Percentiles rank a stretch among this genome's conserved stretches.
These are phyloP conservation scores for Coemansia umbellata DNA, from an alignment of 192 early-diverging fungal species.

Conservation along the genomic window DNA sequence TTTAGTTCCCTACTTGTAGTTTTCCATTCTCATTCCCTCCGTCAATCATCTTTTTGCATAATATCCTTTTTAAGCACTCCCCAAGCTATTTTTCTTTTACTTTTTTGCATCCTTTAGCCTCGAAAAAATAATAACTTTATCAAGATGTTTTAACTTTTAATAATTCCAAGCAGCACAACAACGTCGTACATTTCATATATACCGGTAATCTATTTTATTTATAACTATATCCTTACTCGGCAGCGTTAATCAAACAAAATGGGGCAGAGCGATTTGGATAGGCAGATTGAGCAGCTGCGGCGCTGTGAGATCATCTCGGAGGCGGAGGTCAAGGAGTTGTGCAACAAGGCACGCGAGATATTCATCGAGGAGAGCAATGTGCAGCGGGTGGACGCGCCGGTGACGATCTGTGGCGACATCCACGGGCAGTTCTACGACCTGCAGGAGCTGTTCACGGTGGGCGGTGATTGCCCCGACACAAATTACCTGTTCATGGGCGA, in stretches of 20 bases:
- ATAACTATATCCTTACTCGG: neutral
- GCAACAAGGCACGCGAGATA: conserved; percentile 92
- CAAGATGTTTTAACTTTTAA: too few species aligned
- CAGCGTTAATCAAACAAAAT: conserved; percentile 10
- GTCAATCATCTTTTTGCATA: too few species aligned
- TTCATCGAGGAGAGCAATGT: conserved; percentile 96
- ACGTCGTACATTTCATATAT: neutral
- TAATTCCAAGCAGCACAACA: too few species aligned
- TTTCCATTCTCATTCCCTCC: too few species aligned
- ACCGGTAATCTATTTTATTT: too few species aligned
- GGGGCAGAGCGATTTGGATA: conserved; percentile 53
- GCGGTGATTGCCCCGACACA: conserved; percentile 93
- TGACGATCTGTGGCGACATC: conserved; percentile 94
- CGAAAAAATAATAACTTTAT: too few species aligned
- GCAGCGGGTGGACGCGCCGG: conserved; percentile 91
- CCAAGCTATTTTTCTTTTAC: too few species aligned
- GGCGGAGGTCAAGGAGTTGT: conserved; percentile 88
- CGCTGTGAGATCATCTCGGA: conserved; percentile 92
- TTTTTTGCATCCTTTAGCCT: too few species aligned
- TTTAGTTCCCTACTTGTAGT: too few species aligned
- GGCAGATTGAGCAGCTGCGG: conserved; percentile 84
- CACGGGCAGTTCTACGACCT: conserved; percentile 98
- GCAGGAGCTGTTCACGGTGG: conserved; percentile 88
- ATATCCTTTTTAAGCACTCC: too few species aligned
- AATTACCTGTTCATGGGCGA: conserved; percentile 99